Conservation (phyloP, 805 yeast species). For the Soucietia sequanensis region DNA sequence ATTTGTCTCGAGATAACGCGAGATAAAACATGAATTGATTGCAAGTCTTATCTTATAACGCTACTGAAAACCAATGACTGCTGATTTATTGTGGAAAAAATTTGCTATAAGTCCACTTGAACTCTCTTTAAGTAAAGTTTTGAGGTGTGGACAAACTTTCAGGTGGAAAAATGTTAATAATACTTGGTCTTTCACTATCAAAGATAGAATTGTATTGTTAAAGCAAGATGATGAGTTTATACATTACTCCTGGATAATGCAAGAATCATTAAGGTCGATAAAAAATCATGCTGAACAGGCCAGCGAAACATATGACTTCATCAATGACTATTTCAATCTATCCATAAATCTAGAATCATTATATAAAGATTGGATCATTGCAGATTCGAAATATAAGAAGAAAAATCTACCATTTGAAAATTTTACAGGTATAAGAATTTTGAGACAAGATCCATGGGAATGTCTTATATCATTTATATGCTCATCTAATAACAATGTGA, state of each 20-base stretch:
- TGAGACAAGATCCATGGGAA: slow-evolving; percentile 97
- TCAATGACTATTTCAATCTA: slow-evolving; percentile 71
- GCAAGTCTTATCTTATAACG: too few species aligned
- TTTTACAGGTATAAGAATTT: slow-evolving; percentile 74
- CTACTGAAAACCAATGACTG: too few species aligned
- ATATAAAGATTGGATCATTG: slow-evolving; percentile 59
- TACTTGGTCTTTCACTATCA: slow-evolving; percentile 64
- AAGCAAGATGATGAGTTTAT: slow-evolving; percentile 54
- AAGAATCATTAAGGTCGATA: slow-evolving; percentile 6
- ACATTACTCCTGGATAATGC: slow-evolving; percentile 48
- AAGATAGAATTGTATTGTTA: slow-evolving; percentile 61
- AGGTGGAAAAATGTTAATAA: slow-evolving; percentile 67
- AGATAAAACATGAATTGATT: too few species aligned
- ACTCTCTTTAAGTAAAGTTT: slow-evolving; percentile 58
- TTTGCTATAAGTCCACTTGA: slow-evolving; percentile 36
- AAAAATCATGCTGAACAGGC: slow-evolving; percentile 4
- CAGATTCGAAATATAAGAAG: slow-evolving; percentile 49
- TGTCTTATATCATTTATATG: slow-evolving; percentile 87
- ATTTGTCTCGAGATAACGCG: too few species aligned
- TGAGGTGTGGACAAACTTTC: slow-evolving; percentile 85
- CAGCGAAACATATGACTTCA: slow-evolving; percentile 36
- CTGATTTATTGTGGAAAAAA: too few species aligned
- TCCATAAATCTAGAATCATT: slow-evolving; percentile 52
- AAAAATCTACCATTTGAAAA: slow-evolving; percentile 30
- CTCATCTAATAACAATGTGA: slow-evolving; percentile 93